Evolutionary conservation across 2,329 filamentous ascomycete species (phyloP).

Genomic region (Botrytis pseudocinerea): DNA sequence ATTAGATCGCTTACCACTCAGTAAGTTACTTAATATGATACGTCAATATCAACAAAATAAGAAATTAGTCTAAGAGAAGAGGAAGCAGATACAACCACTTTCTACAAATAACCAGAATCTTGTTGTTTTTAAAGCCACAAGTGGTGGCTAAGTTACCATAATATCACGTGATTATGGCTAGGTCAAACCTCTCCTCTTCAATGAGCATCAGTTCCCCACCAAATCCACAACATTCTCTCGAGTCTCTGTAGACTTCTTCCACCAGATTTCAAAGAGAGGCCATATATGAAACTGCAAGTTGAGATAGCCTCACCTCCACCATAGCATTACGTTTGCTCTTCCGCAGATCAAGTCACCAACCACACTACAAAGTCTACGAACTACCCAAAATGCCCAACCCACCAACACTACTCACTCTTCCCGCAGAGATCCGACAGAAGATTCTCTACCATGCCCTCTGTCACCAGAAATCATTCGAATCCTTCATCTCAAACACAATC

Average conservation of each 20-base stretch:
- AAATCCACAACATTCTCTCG: neutral
- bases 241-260: neutral
- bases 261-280: neutral
- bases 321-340: neutral
- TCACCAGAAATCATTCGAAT: too few species aligned
- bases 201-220: neutral
- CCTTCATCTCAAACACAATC: neutral
- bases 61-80: fast-evolving
- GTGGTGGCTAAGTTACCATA: neutral
- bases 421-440: conserved; percentile 30
- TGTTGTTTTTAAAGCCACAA: neutral
- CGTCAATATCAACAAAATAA: neutral
- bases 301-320: neutral
- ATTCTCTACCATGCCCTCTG: conserved; percentile 31
- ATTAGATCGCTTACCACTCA: neutral
- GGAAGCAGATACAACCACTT: neutral
- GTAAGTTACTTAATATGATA: neutral
- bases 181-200: neutral
- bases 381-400: neutral
- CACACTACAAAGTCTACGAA: neutral
- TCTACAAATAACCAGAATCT: neutral
- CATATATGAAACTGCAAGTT: neutral
- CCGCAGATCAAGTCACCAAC: neutral
- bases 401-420: conserved; percentile 14
- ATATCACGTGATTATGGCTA: neutral